A percentile compares a stretch with the other conserved stretches of the same genome.
Evolutionary conservation across 2,329 filamentous ascomycete genomes (phyloP).

Genomic region (Lecanicillium sp.): DNA sequence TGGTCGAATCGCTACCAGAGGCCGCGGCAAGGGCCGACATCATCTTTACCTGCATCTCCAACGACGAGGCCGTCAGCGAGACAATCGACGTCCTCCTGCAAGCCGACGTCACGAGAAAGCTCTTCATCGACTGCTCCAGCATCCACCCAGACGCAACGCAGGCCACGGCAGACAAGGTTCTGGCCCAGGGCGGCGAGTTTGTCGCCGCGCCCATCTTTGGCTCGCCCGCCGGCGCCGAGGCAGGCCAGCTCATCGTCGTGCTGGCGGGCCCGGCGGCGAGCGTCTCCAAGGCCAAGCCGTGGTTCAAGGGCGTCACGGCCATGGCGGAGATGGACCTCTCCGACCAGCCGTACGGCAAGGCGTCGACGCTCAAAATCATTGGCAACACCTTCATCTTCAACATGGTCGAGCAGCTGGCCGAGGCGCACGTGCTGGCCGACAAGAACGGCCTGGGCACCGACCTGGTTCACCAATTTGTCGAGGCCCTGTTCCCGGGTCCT

Average conservation of each 20-base stretch:
- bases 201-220: conserved; percentile 67
- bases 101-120: conserved; percentile 55
- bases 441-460: conserved; percentile 68
- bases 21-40: conserved; percentile 64
- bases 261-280: conserved; percentile 56
- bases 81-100: conserved; percentile 51
- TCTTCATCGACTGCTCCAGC: conserved; percentile 83
- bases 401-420: conserved; percentile 72
- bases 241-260: conserved; percentile 64
- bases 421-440: conserved; percentile 72
- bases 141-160: conserved; percentile 77
- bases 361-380: conserved; percentile 69
- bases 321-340: conserved; percentile 63
- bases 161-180: conserved; percentile 50
- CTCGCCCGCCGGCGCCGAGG: conserved; percentile 61
- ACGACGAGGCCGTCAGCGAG: conserved; percentile 64
- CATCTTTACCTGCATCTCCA: conserved; percentile 74
- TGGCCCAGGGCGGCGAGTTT: conserved; percentile 59
- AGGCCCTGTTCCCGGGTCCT: conserved; percentile 66
- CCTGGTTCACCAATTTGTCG: conserved; percentile 63
- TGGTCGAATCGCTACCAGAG: conserved; percentile 56
- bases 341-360: conserved; percentile 59
- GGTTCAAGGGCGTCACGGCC: conserved; percentile 65
- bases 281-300: conserved; percentile 60
- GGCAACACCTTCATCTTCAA: conserved; percentile 83